phyloP scores from a whole-genome alignment of 345 rosid species.

The Murraya koenigii region DNA sequence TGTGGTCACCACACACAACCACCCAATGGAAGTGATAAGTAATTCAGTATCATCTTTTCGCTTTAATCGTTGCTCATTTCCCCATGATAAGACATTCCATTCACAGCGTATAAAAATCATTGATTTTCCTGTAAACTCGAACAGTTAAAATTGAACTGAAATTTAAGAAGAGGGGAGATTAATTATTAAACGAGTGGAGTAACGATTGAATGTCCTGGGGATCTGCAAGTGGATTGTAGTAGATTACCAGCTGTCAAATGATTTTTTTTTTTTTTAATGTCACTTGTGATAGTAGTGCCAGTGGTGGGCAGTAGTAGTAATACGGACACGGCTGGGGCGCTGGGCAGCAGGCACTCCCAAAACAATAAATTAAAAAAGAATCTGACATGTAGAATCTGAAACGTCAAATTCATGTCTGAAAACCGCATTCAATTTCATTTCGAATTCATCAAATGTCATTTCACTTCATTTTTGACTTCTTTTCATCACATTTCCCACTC shows the following conservation, averaged over 20 bases:
- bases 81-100: neutral
- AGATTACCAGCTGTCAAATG: slow-evolving; percentile 33
- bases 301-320: too few species aligned
- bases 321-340: neutral
- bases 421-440: slow-evolving; percentile 27
- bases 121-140: neutral
- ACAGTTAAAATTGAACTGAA: too few species aligned
- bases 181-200: neutral
- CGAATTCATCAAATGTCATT: slow-evolving; percentile 22
- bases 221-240: slow-evolving; percentile 26
- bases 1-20: slow-evolving; percentile 17
- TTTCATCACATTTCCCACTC: neutral
- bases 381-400: slow-evolving; percentile 50
- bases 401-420: slow-evolving; percentile 38
- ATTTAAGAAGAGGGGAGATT: neutral
- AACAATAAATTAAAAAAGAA: too few species aligned
- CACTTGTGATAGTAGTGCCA: neutral
- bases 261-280: neutral
- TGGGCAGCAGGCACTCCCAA: neutral
- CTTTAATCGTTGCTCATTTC: slow-evolving; percentile 5
- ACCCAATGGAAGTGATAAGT: neutral
- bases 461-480: slow-evolving; percentile 18
- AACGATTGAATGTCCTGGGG: slow-evolving; percentile 34
- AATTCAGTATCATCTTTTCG: slow-evolving; percentile 4
- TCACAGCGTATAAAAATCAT: too few species aligned